Percentiles rank a stretch among this genome's conserved stretches.
phyloP scores from a whole-genome alignment of 352 stramenopile species.

The Phytophthora uliginosa region DNA sequence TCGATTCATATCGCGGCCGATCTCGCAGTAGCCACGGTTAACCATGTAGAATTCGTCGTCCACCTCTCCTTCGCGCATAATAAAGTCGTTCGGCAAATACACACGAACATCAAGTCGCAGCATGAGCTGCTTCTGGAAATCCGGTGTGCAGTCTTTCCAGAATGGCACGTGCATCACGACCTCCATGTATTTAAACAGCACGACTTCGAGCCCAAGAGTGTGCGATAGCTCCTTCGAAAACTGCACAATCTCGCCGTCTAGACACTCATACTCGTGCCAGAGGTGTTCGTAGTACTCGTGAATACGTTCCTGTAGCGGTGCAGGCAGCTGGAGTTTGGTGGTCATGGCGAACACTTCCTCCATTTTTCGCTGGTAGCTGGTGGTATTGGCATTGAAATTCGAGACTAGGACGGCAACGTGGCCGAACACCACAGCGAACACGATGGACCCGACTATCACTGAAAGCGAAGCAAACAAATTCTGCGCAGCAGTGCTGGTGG shows the following conservation, averaged over 20 bases:
- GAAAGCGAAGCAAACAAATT: conserved; percentile 54
- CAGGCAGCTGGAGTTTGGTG: conserved; percentile 59
- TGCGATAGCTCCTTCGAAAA: conserved; percentile 65
- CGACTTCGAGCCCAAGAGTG: conserved; percentile 66
- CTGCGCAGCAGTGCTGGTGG: conserved; percentile 31
- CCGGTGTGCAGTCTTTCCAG: conserved; percentile 57
- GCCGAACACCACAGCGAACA: conserved; percentile 72
- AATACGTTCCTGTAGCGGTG: conserved; percentile 61
- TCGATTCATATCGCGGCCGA: conserved; percentile 31
- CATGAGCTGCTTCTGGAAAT: conserved; percentile 80
- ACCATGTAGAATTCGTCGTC: conserved; percentile 80
- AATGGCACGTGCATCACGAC: conserved; percentile 70
- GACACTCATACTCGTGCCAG: conserved; percentile 71
- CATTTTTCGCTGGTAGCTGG: conserved; percentile 75
- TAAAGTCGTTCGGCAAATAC: conserved; percentile 82
- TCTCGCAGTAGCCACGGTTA: conserved; percentile 66
- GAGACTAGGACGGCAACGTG: conserved; percentile 69
- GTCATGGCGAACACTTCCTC: conserved; percentile 70
- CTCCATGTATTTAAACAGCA: conserved; percentile 73
- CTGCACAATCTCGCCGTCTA: conserved; percentile 62
- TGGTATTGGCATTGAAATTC: conserved; percentile 66
- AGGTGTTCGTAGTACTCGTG: conserved; percentile 77
- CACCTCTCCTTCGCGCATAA: conserved; percentile 69
- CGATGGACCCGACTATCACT: conserved; percentile 59
- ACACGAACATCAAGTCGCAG: conserved; percentile 63